Base-by-base conservation (phyloP, 2,329 filamentous ascomycete species). In the Aspergillus thermomutatus region DNA sequence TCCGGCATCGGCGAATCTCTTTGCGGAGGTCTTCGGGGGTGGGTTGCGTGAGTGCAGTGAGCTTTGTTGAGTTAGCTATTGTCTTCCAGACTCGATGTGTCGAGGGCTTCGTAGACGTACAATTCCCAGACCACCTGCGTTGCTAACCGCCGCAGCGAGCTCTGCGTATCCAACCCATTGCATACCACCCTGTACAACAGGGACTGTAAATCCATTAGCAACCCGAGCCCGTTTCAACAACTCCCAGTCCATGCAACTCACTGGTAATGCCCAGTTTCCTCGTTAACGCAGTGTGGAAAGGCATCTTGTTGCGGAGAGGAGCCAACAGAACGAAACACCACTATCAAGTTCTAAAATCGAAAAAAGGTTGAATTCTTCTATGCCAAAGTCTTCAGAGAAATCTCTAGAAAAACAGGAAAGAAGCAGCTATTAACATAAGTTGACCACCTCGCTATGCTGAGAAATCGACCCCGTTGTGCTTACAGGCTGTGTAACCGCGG, bases 1-100 rank as follows among this genome's bases (percentile, higher is more conserved):
- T 85, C 66, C 87, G 88, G 82, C 91, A 96, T 78, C 85, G 87
- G 62, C 85, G 88, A 77, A 99, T 99, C 80, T 99, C 94, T 71
- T 90, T 89, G 75, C 93, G 92, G 55, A 99, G 87, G 72, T 91
- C 92, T 75, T 92, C 90, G 49, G 94, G 93, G 17, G 90, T 89
- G 34, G 94, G 90, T 83, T 96, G 95, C 53, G 95, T 97, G 69
- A 97, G 77, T 11, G 80, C 80, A 25, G 80, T 83, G 45, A 80
- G 74, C 78, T 80, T 54, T 23, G 50, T 19, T 2, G 50, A 6
- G 10, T 48, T 46, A 55, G 17, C 17, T 10, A 21, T 50, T 25
- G 4, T 11, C 26, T 48, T n/a, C 28, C 26, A 25, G 5, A 26
- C 43, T 34, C 28, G 45, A 31, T 46, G 45, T 23, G 11, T 40